Base-by-base conservation (phyloP, 1,284 basidiomycete genomes). In the Amylostereum areolatum region DNA sequence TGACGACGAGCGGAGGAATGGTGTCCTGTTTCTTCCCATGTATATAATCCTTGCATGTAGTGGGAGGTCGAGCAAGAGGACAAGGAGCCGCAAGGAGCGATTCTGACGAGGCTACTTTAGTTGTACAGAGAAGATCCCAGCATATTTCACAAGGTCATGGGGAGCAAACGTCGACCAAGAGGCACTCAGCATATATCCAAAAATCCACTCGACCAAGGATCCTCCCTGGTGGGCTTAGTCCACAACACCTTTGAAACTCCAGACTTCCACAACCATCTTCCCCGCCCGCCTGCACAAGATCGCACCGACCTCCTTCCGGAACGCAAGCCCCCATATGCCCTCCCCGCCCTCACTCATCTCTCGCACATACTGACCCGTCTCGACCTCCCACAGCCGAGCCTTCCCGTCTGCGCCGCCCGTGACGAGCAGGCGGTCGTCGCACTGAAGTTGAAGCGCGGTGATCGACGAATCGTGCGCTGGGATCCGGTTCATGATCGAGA, bases 371-470 rank as follows among this genome's bases (percentile, higher is more conserved):
- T 67, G 66, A 29, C 90, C 91, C 30, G 82, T 87, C 54, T 65
- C 63, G 29, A 83, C 77, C 63, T 92, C 89, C 76, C 86, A 98
- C 50, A 98, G 68, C 61, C 92, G 83, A 53, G 96, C 93, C 5
- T 86, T 74, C 3, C 96, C 96, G 61, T 98, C 96, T 59, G 93
- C 95, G 29, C 95, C 93, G 40, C 89, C 86, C 28, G 85, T 88
- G 39, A 89, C 79, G 48, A 90, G 72, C 67, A 89, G 92, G 47
- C 83, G 73, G 7, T 83, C 78, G 64, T 94, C 89, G 60, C 95
- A 89, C 66, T 97, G 8, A 7, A 41, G 24, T 24, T 41, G 95
- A 10, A 98, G 74, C 25, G 88, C 85, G 0, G 94, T 95, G 28
- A 98, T 91, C 36, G 84, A 87, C 52, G 92, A 93, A 68, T 94